Percentiles rank a stretch among this genome's conserved stretches.
These are phyloP conservation scores for Silene vulgaris DNA, from an alignment of 179 eudicot species.

Conservation along the genomic window DNA sequence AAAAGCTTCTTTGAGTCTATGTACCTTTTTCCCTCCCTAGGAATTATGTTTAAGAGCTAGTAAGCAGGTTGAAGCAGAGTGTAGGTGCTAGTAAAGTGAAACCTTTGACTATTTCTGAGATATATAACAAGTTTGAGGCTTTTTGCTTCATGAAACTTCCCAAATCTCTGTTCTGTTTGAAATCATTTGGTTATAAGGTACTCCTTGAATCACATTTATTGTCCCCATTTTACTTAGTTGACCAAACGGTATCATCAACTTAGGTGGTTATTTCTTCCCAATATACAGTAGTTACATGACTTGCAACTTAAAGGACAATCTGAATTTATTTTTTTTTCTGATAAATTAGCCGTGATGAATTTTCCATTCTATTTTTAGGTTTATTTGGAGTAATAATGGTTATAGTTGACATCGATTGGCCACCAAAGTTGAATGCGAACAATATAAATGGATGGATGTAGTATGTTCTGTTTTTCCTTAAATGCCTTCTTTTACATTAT, in stretches of 20 bases:
- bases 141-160: constrained; percentile 4
- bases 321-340: neutral
- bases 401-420: too few relatives aligned
- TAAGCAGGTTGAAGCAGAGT: neutral
- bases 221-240: too few relatives aligned
- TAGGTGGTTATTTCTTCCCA: too few relatives aligned
- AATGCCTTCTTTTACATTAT: neutral
- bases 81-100: neutral
- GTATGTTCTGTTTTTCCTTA: too few relatives aligned
- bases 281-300: too few relatives aligned
- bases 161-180: neutral
- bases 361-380: too few relatives aligned
- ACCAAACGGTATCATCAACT: too few relatives aligned
- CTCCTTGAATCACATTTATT: too few relatives aligned
- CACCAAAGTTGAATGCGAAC: too few relatives aligned
- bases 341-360: neutral
- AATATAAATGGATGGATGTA: too few relatives aligned
- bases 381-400: too few relatives aligned
- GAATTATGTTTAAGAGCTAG: constrained; percentile 6
- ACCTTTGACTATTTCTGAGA: neutral
- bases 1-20: neutral
- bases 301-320: too few relatives aligned
- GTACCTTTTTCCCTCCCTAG: neutral
- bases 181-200: neutral
- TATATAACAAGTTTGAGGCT: neutral